phyloP scores from a whole-genome alignment of 805 yeast species.

The Priceomyces haplophilus region DNA sequence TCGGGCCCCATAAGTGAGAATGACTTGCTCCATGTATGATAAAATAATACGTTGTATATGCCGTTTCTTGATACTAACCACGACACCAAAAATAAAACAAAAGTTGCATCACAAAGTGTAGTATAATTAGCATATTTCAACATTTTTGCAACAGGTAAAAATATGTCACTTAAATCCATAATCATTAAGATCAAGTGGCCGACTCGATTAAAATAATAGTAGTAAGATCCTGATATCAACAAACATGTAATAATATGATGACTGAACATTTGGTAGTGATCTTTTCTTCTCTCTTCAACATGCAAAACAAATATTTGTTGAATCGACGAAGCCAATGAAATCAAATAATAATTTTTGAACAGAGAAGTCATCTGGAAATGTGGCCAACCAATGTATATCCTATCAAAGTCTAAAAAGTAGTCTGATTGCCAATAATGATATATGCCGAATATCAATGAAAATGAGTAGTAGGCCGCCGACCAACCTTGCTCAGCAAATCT shows the following conservation, averaged over 20 bases:
- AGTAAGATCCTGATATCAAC: constrained; percentile 69
- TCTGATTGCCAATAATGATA: constrained; percentile 54
- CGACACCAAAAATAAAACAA: constrained; percentile 58
- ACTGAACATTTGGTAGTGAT: constrained; percentile 78
- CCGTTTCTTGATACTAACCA: constrained; percentile 79
- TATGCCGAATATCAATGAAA: constrained; percentile 56
- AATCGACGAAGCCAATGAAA: constrained; percentile 74
- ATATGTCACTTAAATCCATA: constrained; percentile 82
- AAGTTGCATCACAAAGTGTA: constrained; percentile 62
- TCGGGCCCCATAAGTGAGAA: constrained; percentile 36
- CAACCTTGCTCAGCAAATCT: constrained; percentile 89
- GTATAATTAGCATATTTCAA: constrained; percentile 67
- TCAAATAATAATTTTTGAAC: constrained; percentile 68
- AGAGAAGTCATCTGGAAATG: constrained; percentile 51
- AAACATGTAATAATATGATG: constrained; percentile 81
- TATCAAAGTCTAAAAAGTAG: constrained; percentile 56
- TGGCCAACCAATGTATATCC: constrained; percentile 72
- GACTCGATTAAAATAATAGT: constrained; percentile 65
- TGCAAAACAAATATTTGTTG: constrained; percentile 76
- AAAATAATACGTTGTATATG: constrained; percentile 62
- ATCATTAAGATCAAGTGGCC: constrained; percentile 75
- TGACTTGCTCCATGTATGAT: constrained; percentile 51
- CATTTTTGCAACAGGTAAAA: constrained; percentile 70
- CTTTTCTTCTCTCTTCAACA: constrained; percentile 77
- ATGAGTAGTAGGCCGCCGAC: constrained; percentile 59